Evolutionary conservation across 768 basidiomycete species (phyloP), one percentile per base, ranked within the genome.

Genomic region (Phanerochaete carnosa): DNA sequence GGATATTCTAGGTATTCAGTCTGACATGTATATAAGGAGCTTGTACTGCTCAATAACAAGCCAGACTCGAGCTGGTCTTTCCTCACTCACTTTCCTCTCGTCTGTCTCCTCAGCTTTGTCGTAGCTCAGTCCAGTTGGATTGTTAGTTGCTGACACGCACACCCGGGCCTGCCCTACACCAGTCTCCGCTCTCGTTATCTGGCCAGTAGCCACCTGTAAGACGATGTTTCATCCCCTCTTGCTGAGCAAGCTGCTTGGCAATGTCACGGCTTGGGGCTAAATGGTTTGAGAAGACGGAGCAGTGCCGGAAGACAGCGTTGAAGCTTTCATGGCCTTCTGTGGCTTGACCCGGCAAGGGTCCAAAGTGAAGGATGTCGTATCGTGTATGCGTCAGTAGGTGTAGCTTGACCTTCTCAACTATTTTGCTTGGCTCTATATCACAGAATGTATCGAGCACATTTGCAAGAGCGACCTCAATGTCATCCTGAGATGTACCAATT

Each of bases 261-360:
- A 65, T 69, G 52, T 67, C 66, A 22, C 43, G 60, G 37, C 62
- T 65, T 7, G 79, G 79, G 0, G 78, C 75, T 16, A 71, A 73
- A 33, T 78, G 79, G 55, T 82, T 82, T 9, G 72, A 75, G 28
- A 73, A 65, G 29, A 81, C 68, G 2, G 75, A 78, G 51, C 76
- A 78, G 19, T 68, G 61, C 1, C 77, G 69, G 52, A 80, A 80
- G 9, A 82, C 66, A 3, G 72, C 72, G 65, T 82, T 80, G 62
- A 71, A 82, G 51, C 69, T 72, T 61, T 81, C 79, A 62, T 72
- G 78, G 0, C 66, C 54, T 60, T 80, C 78, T 0, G 77, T 79
- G 68, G 56, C n/a, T n/a, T n/a, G n/a, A n/a, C n/a, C n/a, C n/a
- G n/a, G n/a, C n/a, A n/a, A n/a, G n/a, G n/a, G n/a, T n/a, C n/a